Percentiles rank a stretch among this genome's conserved stretches.
Conservation (phyloP, 352 stramenopile species). For the Globisporangium irregulare region DNA sequence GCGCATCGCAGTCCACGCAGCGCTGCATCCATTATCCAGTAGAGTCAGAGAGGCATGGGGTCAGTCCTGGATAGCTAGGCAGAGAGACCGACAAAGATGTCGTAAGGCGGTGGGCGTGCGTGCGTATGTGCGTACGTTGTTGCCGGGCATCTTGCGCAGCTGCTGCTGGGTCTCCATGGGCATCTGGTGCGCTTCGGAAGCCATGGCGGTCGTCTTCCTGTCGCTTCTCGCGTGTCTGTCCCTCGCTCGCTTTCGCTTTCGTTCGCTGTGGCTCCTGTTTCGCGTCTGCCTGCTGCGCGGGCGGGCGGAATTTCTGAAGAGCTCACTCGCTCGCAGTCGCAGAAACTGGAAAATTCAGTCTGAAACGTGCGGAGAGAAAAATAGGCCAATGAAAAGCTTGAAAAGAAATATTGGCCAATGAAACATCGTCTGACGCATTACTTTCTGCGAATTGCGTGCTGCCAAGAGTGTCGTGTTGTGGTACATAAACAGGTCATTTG, state of each 20-base stretch:
- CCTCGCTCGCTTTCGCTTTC: not conserved
- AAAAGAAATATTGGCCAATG: conserved; percentile 4
- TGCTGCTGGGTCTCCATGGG: conserved; percentile 83
- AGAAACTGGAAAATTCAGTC: conserved; percentile 1
- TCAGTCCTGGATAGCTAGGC: not conserved
- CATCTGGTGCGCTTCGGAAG: conserved; percentile 73
- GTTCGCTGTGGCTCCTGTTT: not conserved
- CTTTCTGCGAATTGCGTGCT: not conserved
- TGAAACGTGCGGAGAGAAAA: conserved; percentile 7
- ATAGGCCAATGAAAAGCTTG: not conserved
- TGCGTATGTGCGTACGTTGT: conserved; percentile 68
- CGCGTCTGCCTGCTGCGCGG: conserved; percentile 1
- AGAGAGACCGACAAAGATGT: not conserved
- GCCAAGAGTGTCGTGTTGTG: conserved; percentile 2
- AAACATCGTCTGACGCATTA: not conserved
- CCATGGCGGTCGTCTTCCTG: conserved; percentile 4
- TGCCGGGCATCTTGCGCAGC: conserved; percentile 74
- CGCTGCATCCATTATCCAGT: conserved; percentile 25
- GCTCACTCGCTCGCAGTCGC: not conserved
- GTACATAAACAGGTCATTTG: not conserved
- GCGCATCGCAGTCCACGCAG: conserved; percentile 93
- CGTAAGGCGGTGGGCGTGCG: not conserved
- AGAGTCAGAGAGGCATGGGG: not conserved
- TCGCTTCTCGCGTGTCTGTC: not conserved
- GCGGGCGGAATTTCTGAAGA: conserved; percentile 3